Base-by-base conservation (phyloP, 2,329 filamentous ascomycete species). In the Arthrinium phaeospermum region DNA sequence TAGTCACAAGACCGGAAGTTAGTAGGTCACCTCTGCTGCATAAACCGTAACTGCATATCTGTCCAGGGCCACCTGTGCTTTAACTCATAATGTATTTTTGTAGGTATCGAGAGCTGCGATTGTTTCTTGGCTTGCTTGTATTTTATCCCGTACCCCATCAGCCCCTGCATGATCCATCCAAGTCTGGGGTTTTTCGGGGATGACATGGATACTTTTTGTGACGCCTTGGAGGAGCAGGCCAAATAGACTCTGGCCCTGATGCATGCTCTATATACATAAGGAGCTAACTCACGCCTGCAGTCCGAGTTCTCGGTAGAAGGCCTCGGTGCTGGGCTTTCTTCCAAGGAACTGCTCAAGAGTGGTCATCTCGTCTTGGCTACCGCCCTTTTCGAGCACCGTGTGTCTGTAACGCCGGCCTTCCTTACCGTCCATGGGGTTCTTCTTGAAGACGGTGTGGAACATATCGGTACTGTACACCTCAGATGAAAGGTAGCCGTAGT, bases 401-500 rank as follows among this genome's bases (percentile, higher is more conserved):
- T 94, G 92, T 71, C 94, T 88, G 83, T 96, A 96, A 72, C 93
- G 84, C 19, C 93, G 87, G 1, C 94, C 94, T 80, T 94, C 90
- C 75, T 88, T 89, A 45, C 86, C 87, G 80, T 95, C 89, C 93
- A 96, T 95, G 0, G 94, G 94, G 80, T 95, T 87, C 76, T 89
- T 86, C 84, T 92, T 91, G 84, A 96, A 96, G 67, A 93, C 91
- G 0, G 89, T 89, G 83, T 94, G 91, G 86, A 96, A 97, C 93
- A 97, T 96, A 82, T 97, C 94, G 37, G 92, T 89, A 30, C 91
- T 93, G 83, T 95, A 96, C 24, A 96, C 94, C 81, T 94, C 89
- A 0, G 92, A 94, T 75, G 89, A 92, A 46, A 92, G 83, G 79
- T 92, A 93, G 77, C 91, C 90, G 81, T 96, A 96, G 84, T 96